phyloP scores from a whole-genome alignment of 2,329 filamentous ascomycete genomes.

The Graphilbum fragrans region DNA sequence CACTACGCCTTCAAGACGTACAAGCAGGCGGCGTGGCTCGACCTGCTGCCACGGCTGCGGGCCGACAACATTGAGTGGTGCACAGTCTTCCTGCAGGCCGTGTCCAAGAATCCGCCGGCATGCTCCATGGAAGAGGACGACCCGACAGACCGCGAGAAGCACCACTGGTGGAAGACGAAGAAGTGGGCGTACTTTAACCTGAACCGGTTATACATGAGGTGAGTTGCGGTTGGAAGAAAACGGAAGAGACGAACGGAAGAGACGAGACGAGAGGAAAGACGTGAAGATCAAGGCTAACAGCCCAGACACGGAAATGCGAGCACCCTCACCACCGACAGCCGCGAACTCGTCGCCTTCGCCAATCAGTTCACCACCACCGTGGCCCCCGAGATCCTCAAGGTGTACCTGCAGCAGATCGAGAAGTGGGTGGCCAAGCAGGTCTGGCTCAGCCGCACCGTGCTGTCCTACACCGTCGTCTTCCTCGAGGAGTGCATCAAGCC shows the following conservation, averaged over 20 bases:
- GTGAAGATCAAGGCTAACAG: background rate
- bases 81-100: conserved; percentile 82
- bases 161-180: conserved; percentile 99
- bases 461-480: conserved; percentile 90
- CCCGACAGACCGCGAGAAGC: conserved; percentile 68
- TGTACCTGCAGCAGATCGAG: conserved; percentile 88
- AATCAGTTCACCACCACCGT: conserved; percentile 87
- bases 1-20: conserved; percentile 91
- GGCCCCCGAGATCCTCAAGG: conserved; percentile 90
- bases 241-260: background rate
- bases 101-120: conserved; percentile 72
- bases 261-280: background rate
- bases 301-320: conserved; percentile 78
- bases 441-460: conserved; percentile 88
- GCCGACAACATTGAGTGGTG: conserved; percentile 89
- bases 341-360: conserved; percentile 67
- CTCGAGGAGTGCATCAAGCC: conserved; percentile 95
- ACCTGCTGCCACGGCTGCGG: conserved; percentile 66
- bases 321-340: conserved; percentile 57
- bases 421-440: conserved; percentile 92
- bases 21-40: conserved; percentile 96
- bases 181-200: conserved; percentile 99
- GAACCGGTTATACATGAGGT: conserved; percentile 90
- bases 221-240: conserved; percentile 14
- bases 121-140: conserved; percentile 66